These are phyloP conservation scores for Vachellia collinsii DNA, from an alignment of 306 rosid genomes.

Conservation along the genomic window DNA sequence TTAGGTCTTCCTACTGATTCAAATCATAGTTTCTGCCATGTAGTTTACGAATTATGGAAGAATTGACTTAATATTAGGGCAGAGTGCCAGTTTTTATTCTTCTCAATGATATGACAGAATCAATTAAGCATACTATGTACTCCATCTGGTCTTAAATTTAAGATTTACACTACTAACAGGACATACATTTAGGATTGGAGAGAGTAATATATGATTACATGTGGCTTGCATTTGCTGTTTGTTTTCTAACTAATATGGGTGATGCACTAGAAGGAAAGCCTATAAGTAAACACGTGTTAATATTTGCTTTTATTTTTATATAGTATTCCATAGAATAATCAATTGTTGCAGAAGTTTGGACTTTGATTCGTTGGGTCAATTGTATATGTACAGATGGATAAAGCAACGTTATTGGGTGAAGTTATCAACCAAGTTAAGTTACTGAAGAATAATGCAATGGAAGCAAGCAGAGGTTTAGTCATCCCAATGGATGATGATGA, in stretches of 20 bases:
- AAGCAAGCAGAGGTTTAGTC: slow-evolving; percentile 68
- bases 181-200: too few relatives aligned
- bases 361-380: slow-evolving; percentile 38
- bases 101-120: slow-evolving; percentile 39
- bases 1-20: slow-evolving; percentile 22
- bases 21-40: slow-evolving; percentile 24
- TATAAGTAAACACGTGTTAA: neutral
- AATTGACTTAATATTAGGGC: slow-evolving; percentile 24
- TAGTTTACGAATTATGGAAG: slow-evolving; percentile 6
- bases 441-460: slow-evolving; percentile 68
- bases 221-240: slow-evolving; percentile 29
- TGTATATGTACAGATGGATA: slow-evolving; percentile 68
- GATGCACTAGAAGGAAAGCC: slow-evolving; percentile 25
- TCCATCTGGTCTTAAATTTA: too few relatives aligned
- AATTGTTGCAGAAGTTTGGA: slow-evolving; percentile 1
- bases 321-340: neutral
- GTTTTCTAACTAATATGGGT: slow-evolving; percentile 28
- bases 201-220: neutral
- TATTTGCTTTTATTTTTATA: slow-evolving; percentile 9
- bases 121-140: slow-evolving; percentile 23
- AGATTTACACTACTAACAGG: too few relatives aligned
- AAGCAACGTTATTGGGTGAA: slow-evolving; percentile 80
- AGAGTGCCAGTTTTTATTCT: slow-evolving; percentile 40
- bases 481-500: slow-evolving; percentile 82
- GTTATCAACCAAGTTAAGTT: slow-evolving; percentile 75